Evolutionary conservation across 1,284 basidiomycete genomes (phyloP).

Genomic region (Boletellus deceptivus): DNA sequence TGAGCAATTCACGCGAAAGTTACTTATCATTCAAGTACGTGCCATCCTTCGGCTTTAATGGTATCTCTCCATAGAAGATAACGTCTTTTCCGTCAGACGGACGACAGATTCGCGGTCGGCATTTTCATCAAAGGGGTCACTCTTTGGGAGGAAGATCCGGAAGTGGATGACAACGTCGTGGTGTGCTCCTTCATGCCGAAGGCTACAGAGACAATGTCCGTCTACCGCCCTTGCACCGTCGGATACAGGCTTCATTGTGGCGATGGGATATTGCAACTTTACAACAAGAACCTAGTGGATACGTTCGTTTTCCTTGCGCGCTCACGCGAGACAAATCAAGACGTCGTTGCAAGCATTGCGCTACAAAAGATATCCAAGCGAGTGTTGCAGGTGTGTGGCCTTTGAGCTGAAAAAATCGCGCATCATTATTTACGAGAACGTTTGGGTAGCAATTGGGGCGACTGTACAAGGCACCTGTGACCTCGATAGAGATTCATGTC

Average conservation of each 20-base stretch:
- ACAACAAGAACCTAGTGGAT: constrained; percentile 48
- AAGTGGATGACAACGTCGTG: constrained; percentile 56
- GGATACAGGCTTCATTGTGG: constrained; percentile 57
- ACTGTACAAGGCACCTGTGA: constrained; percentile 48
- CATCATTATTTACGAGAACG: background rate
- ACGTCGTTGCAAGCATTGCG: constrained; percentile 57
- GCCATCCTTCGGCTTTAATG: background rate
- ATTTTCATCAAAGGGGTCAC: constrained; percentile 60
- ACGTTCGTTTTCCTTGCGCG: constrained; percentile 59
- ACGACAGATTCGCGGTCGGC: constrained; percentile 57
- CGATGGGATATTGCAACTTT: constrained; percentile 54
- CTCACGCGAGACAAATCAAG: constrained; percentile 43
- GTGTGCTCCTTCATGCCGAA: constrained; percentile 61
- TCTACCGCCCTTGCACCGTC: constrained; percentile 47
- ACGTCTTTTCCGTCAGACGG: constrained; percentile 41
- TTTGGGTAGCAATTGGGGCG: constrained; percentile 54
- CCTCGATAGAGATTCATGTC: constrained; percentile 60
- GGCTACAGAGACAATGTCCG: constrained; percentile 45
- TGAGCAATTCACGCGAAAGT: constrained; percentile 53
- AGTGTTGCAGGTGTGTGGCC: constrained; percentile 45
- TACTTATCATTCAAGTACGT: constrained; percentile 57
- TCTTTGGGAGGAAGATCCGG: constrained; percentile 61
- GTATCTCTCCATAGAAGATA: background rate
- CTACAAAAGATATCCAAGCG: constrained; percentile 55
- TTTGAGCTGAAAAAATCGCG: too few species aligned